phyloP scores from a whole-genome alignment of 257 asterid species.

The Solanum paucissectum region DNA sequence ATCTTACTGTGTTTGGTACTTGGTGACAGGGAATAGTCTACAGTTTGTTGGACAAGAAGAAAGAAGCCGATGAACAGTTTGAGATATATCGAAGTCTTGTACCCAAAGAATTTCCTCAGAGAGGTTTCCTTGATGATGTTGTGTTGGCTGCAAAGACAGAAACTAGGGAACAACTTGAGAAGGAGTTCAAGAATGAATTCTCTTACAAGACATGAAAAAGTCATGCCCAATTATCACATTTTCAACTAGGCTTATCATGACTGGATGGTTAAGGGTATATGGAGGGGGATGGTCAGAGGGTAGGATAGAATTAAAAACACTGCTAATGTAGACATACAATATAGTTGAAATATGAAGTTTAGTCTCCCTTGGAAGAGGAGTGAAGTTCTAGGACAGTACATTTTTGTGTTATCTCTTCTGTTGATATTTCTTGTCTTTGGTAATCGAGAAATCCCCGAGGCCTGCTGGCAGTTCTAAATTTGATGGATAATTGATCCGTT shows the following conservation, averaged over 20 bases:
- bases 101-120: constrained; percentile 77
- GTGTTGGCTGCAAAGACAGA: constrained; percentile 72
- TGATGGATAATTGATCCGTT: background rate
- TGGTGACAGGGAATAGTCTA: constrained; percentile 67
- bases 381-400: background rate
- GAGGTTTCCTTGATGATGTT: constrained; percentile 72
- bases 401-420: background rate
- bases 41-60: constrained; percentile 57
- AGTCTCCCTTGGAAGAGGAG: background rate
- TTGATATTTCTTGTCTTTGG: background rate
- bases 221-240: background rate
- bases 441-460: background rate
- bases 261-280: background rate
- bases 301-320: background rate
- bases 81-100: constrained; percentile 72
- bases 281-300: background rate
- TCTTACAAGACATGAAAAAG: background rate
- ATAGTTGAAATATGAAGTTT: background rate
- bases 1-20: background rate
- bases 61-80: constrained; percentile 63
- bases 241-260: background rate
- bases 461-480: background rate
- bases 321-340: background rate
- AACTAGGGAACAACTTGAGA: constrained; percentile 39
- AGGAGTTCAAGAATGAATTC: constrained; percentile 35